Conservation (phyloP, 768 basidiomycete genomes). For the Suillus luteus region DNA sequence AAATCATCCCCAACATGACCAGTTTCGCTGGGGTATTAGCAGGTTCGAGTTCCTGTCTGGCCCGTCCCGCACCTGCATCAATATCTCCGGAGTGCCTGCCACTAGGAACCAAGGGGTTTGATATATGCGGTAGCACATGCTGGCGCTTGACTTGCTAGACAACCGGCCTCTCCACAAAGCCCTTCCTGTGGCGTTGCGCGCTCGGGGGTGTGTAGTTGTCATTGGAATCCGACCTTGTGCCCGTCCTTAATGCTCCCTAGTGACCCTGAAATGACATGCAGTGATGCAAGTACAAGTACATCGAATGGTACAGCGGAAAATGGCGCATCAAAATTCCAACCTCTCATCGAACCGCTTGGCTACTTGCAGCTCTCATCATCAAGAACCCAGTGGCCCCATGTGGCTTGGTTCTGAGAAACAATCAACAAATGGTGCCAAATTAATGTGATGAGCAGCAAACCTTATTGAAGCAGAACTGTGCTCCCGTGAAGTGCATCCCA, state of each 20-base stretch:
- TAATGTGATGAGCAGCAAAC: constrained; percentile 15
- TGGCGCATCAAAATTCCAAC: neutral
- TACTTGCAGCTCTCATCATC: constrained; percentile 22
- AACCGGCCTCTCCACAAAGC: too few relatives aligned
- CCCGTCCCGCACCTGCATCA: too few relatives aligned
- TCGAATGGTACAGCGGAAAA: neutral
- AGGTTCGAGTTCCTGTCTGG: too few relatives aligned
- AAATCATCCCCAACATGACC: neutral
- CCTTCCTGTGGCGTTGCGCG: too few relatives aligned
- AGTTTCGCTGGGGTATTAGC: too few relatives aligned
- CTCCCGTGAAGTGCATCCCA: constrained; percentile 28
- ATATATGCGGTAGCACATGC: too few relatives aligned
- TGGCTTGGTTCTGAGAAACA: constrained; percentile 18
- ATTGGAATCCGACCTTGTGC: neutral
- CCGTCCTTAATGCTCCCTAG: neutral
- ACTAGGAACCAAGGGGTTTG: too few relatives aligned
- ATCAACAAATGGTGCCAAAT: neutral
- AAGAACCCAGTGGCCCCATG: constrained; percentile 28
- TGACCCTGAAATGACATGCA: neutral
- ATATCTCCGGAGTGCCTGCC: too few relatives aligned
- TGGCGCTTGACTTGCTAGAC: too few relatives aligned
- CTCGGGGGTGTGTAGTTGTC: too few relatives aligned
- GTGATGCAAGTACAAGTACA: neutral
- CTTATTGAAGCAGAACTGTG: constrained; percentile 24
- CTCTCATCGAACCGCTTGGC: too few relatives aligned